Base-by-base conservation (phyloP, 768 basidiomycete genomes). In the Leccinum arenicola region DNA sequence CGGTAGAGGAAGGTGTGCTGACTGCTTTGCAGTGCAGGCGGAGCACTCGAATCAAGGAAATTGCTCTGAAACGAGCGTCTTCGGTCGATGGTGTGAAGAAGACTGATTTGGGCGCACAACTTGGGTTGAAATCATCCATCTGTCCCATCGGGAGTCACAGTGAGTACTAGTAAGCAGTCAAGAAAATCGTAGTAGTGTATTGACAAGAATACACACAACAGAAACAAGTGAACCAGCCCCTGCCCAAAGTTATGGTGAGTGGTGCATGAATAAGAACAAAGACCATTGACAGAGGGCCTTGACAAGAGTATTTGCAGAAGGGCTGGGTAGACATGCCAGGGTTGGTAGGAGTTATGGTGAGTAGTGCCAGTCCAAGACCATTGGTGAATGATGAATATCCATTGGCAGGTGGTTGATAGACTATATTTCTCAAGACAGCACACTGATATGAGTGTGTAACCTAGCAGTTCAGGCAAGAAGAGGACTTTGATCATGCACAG, bases 31-130 rank as follows among this genome's bases (percentile, higher is more conserved):
- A 64, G 17, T 62, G 61, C 23, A 66, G 67, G 52, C 60, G 66
- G 43, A 73, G 71, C 48, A 59, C 63, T 47, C 72, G 67, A 23
- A 68, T 71, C 47, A 55, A 52, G 45, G 61, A 58, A 29, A 36
- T 66, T 15, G 40, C 53, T 17, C 50, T 64, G 9, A 61, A 61
- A 36, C 68, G 59, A 50, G 48, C 53, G 1, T 58, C 68, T 14
- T 66, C 60, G 6, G 23, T 54, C 11, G 33, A 52, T 15, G 14
- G 15, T 9, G 47, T 38, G 27, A 58, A 56, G 53, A 51, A 45
- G 23, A 52, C 38, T 23, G 25, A 12, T 27, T 6, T 11, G 4
- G 43, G 38, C 25, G 36, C 43, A 33, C 27, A 50, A 12, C 17
- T 40, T n/a, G 21, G 36, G 27, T 19, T 33, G 53, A 68, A 61